Evolutionary conservation across 2,329 filamentous ascomycete genomes (phyloP), one percentile per base, ranked within the genome.

Genomic region (Clarireedia paspali): DNA sequence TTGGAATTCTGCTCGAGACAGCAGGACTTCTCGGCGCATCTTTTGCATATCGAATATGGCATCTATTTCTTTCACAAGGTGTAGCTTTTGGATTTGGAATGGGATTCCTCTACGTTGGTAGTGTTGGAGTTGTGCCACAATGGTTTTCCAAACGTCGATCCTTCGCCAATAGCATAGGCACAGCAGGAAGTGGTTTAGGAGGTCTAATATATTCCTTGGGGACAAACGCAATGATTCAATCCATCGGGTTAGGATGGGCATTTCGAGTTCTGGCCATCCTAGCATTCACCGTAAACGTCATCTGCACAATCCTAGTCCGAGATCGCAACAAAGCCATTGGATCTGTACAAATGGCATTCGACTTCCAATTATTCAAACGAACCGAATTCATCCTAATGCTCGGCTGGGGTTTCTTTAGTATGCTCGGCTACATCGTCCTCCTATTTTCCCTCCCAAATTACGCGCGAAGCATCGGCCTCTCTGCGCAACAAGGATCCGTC

Each of bases 391-490:
- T 84, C 26, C 72, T 90, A 2, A 74, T 89, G 12, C 69, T 89
- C 39, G 75, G 71, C 2, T 94, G 84, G 74, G 84, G 85, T 6
- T 82, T 84, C 70, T 83, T 91, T 60, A 84, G 79, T 58, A 82
- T 91, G 72, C 72, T 92, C 14, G 87, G 79, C 5, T 92, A 92
- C 64, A 77, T 88, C 26, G 85, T 89, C 4, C 76, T 91, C n/a
- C 77, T 91, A 46, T 92, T 91, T 70, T 87, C 82, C 10, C 72
- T 91, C 47, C 83, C 88, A 14, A 88, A 85, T 67, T 92, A 90
- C 66, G 85, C 85, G 39, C 77, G 80, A 55, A 78, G 77, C 4
- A 80, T 91, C 45, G 88, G 88, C 1, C 77, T 91, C 30, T 76
- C 77, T 1, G 75, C 86, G 2, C 76, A 79, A 5, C 83, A 91